Evolutionary conservation across 2,329 filamentous ascomycete species (phyloP).

Genomic region (Xylaria sp.): DNA sequence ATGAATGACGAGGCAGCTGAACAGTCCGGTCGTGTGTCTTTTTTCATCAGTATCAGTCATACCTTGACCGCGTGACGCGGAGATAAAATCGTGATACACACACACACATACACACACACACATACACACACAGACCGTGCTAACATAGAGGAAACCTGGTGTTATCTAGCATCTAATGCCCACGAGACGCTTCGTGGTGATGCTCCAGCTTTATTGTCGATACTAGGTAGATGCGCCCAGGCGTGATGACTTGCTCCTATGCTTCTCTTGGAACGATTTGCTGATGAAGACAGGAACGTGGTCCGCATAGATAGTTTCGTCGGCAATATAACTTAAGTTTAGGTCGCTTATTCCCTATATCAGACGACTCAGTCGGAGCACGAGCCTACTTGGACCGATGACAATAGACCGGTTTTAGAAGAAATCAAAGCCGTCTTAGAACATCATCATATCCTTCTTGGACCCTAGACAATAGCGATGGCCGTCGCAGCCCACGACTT

Average conservation of each 20-base stretch:
- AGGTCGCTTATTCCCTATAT: not conserved
- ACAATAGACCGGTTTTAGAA: not conserved
- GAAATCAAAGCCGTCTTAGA: not conserved
- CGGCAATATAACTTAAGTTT: not conserved
- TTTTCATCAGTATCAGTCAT: not conserved
- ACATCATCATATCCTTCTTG: no score
- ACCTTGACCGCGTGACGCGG: not conserved
- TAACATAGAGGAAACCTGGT: not conserved
- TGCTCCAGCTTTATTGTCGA: not conserved
- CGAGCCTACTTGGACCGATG: not conserved
- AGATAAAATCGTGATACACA: no score
- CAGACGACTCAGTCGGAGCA: not conserved
- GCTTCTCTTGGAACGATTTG: not conserved
- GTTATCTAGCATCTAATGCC: not conserved
- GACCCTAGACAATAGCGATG: slow-evolving; percentile 3
- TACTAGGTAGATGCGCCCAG: not conserved
- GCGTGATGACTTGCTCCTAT: not conserved
- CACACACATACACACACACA: no score
- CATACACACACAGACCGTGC: not conserved
- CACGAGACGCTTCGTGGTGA: slow-evolving; percentile 2
- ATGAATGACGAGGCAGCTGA: slow-evolving; percentile 8
- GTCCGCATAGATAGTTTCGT: not conserved
- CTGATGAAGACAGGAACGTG: not conserved
- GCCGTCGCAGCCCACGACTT: slow-evolving; percentile 40
- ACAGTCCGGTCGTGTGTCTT: slow-evolving; percentile 9